A percentile compares a stretch with the other conserved stretches of the same genome.
Conservation (phyloP, 2,329 filamentous ascomycete species). For the Verticillium klebahnii region DNA sequence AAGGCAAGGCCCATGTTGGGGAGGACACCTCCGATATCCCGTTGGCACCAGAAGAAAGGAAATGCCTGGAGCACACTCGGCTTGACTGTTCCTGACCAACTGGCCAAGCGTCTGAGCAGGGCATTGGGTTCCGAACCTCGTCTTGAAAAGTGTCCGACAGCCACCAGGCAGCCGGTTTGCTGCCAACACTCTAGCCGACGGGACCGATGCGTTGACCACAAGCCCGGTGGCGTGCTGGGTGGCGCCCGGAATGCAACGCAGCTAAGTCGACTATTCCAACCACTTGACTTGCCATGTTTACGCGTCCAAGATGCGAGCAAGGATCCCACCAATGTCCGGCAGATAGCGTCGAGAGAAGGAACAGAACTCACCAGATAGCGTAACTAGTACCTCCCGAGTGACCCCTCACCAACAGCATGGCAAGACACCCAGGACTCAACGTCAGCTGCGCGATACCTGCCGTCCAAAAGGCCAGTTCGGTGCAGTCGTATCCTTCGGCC, state of each 20-base stretch:
- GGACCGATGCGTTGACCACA: not conserved
- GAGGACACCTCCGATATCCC: not conserved
- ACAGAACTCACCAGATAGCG: conserved; percentile 39
- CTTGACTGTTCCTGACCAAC: not conserved
- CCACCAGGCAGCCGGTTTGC: not conserved
- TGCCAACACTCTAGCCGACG: not conserved
- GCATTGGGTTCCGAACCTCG: too few relatives aligned
- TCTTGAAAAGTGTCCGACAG: not conserved
- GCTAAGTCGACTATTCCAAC: not conserved
- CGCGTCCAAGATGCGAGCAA: not conserved
- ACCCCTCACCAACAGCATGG: conserved; percentile 38
- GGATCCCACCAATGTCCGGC: too few relatives aligned
- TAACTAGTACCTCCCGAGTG: conserved; percentile 45
- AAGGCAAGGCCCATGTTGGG: not conserved
- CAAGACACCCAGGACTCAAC: conserved; percentile 32
- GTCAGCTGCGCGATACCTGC: conserved; percentile 38
- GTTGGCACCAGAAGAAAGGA: not conserved
- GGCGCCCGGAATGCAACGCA: not conserved
- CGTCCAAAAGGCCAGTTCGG: conserved; percentile 45
- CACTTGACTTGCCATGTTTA: not conserved
- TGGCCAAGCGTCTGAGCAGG: too few relatives aligned
- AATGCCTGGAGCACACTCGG: not conserved
- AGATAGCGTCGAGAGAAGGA: not conserved
- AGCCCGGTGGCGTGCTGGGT: not conserved
- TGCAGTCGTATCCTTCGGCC: conserved; percentile 37